A percentile compares a stretch with the other conserved stretches of the same genome.
Conservation (phyloP, 2,329 filamentous ascomycete species). For the Colletotrichum viniferum region DNA sequence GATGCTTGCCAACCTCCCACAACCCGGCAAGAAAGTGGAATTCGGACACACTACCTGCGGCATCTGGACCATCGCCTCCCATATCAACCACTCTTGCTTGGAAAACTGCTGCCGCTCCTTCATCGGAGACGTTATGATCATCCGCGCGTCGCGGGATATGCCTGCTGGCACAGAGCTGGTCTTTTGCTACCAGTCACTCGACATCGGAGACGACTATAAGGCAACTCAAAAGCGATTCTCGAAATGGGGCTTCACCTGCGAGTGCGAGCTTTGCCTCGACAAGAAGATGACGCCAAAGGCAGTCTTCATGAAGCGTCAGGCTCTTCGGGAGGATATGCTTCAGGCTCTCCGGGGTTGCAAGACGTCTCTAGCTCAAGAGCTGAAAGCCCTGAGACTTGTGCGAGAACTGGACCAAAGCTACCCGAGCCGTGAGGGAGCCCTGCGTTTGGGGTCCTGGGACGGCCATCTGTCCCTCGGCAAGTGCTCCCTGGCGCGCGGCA, state of each 20-base stretch:
- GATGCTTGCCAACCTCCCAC: background rate
- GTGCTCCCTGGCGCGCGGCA: background rate
- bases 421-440: background rate
- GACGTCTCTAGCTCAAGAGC: background rate
- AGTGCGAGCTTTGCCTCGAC: conserved; percentile 41
- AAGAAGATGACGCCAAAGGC: conserved; percentile 24
- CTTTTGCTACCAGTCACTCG: conserved; percentile 39
- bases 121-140: conserved; percentile 58
- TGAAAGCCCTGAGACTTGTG: conserved; percentile 21
- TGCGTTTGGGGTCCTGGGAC: conserved; percentile 25
- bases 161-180: conserved; percentile 48
- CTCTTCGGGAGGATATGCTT: background rate
- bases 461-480: conserved; percentile 23
- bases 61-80: conserved; percentile 52
- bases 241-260: conserved; percentile 46
- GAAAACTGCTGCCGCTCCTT: conserved; percentile 51
- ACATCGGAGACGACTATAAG: conserved; percentile 26
- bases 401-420: conserved; percentile 27
- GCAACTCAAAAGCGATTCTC: conserved; percentile 33
- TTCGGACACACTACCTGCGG: conserved; percentile 35
- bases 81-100: conserved; percentile 58
- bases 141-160: conserved; percentile 51
- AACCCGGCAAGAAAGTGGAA: background rate
- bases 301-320: conserved; percentile 20
- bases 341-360: background rate